Evolutionary conservation across 306 rosid species (phyloP), one percentile per base, ranked within the genome.

Genomic region (Begonia loranthoides): DNA sequence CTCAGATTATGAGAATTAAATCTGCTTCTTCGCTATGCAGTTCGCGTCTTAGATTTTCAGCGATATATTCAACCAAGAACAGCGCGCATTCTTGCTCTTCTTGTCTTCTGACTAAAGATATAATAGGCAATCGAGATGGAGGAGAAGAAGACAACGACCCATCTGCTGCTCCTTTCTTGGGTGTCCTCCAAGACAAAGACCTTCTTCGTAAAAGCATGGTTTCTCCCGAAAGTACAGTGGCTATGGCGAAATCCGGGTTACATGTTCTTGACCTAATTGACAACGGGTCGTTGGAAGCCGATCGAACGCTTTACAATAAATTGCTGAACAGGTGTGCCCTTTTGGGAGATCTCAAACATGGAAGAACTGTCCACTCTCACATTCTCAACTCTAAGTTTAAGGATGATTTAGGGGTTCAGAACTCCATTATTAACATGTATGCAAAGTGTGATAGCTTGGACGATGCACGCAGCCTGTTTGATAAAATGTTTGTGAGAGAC

Each of bases 101-200:
- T 47, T 45, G 46, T 45, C 17, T 48, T 5, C 9, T 5, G 0
- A 22, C 8, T 22, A 45, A 45, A 5, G 50, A 40, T 19, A 17
- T 12, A 12, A 15, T 12, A 9, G 64, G 9, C 17, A 21, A 48
- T 40, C 54, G 9, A 48, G 63, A 48, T 9, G 13, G 54, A 44
- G 33, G 50, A 13, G 12, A 45, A 0, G 51, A n/a, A n/a, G 13
- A 5, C n/a, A 28, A 10, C 39, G 36, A 21, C 36, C 14, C 7
- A 0, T 13, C 49, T 2, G 5, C 50, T 46, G 49, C 64, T 50
- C 6, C 15, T n/a, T 50, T 50, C 40, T 13, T 4, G 9, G 56
- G 50, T 15, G 50, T 60, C 50, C 64, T 56, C 22, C 62, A 56
- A 55, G 69, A 65, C 19, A 41, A 65, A 24, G 63, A 56, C 54